Conservation (phyloP, 768 basidiomycete species). For the Mycena rosella region DNA sequence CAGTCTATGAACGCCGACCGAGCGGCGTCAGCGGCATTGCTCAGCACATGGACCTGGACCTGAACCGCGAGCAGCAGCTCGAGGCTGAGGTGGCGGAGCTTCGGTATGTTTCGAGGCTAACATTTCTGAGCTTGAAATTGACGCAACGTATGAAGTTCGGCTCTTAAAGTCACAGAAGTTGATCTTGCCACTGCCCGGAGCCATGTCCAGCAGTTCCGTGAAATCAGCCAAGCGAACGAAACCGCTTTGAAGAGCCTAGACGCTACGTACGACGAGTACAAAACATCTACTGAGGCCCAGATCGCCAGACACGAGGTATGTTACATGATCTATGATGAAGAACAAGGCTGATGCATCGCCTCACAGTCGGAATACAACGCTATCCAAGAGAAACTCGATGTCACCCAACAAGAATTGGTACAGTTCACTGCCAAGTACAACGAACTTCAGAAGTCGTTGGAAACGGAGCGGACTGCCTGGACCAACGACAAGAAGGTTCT, state of each 20-base stretch:
- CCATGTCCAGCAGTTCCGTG: constrained; percentile 88
- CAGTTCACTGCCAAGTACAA: constrained; percentile 62
- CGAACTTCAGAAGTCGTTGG: constrained; percentile 74
- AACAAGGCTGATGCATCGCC: background rate
- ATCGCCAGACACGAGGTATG: constrained; percentile 76
- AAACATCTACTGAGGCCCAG: constrained; percentile 76
- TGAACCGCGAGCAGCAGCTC: constrained; percentile 81
- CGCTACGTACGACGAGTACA: constrained; percentile 84
- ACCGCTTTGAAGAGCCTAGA: constrained; percentile 78
- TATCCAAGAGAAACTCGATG: constrained; percentile 71
- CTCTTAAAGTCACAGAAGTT: constrained; percentile 82
- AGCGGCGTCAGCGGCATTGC: constrained; percentile 48
- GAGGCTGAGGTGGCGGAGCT: constrained; percentile 89
- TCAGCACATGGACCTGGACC: constrained; percentile 55
- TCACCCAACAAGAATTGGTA: constrained; percentile 66
- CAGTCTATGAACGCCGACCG: constrained; percentile 84
- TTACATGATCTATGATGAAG: background rate
- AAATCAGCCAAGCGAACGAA: constrained; percentile 88
- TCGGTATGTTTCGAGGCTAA: constrained; percentile 59
- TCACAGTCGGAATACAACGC: constrained; percentile 44
- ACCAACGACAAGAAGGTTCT: constrained; percentile 83
- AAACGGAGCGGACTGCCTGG: constrained; percentile 79
- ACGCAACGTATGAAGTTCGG: constrained; percentile 63
- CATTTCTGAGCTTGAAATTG: background rate
- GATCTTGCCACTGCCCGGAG: constrained; percentile 78